Evolutionary conservation across 2,329 filamentous ascomycete species (phyloP).

Genomic region (Fusarium aywerte): DNA sequence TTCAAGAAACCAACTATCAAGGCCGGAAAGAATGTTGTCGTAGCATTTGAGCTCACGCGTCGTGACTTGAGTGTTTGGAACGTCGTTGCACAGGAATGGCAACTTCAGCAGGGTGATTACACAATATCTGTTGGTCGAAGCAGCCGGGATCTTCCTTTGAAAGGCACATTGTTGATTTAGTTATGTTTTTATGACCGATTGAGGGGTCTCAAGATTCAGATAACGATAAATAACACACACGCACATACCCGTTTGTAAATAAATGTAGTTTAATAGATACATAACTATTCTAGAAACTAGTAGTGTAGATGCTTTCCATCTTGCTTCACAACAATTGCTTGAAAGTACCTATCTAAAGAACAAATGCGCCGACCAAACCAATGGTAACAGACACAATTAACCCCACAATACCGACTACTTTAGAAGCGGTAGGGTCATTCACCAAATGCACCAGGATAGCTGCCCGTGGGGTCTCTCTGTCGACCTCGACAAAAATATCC

Average conservation of each 20-base stretch:
- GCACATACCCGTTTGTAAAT: too few species aligned
- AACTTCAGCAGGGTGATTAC: slow-evolving; percentile 12
- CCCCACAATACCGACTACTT: background rate
- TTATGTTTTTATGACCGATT: too few species aligned
- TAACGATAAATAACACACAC: too few species aligned
- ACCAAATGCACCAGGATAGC: background rate
- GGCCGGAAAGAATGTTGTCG: background rate
- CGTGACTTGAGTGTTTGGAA: slow-evolving; percentile 17
- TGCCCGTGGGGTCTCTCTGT: rapidly evolving
- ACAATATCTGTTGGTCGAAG: slow-evolving; percentile 6
- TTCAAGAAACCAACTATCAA: slow-evolving; percentile 6
- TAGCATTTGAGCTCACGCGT: background rate
- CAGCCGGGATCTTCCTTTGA: slow-evolving; percentile 13
- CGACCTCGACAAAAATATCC: rapidly evolving
- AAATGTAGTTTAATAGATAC: rapidly evolving
- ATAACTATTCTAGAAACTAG: background rate
- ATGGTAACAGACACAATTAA: background rate
- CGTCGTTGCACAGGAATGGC: slow-evolving; percentile 14
- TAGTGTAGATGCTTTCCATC: too few species aligned
- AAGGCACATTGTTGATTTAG: background rate
- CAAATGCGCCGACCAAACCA: background rate
- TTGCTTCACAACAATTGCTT: background rate
- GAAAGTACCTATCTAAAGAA: background rate
- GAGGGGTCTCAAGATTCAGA: rapidly evolving
- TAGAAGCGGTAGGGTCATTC: background rate